These are phyloP conservation scores for Xylariaceae sp. DNA, from an alignment of 2,329 filamentous ascomycete species.

Conservation along the genomic window DNA sequence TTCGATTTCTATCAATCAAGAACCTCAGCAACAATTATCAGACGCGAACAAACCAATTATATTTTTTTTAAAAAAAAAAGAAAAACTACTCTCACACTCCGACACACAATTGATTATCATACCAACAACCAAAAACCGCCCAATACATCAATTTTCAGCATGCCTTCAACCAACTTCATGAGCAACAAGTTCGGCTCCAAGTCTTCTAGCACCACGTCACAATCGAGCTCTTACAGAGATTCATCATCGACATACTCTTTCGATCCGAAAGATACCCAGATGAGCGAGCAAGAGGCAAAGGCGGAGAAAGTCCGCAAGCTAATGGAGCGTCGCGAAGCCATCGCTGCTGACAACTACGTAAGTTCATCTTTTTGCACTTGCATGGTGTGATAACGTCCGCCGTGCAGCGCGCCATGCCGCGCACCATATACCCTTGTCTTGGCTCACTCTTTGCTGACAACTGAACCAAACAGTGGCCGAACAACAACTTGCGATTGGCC, in stretches of 20 bases:
- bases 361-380: not conserved
- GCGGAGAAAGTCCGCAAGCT: slow-evolving; percentile 8
- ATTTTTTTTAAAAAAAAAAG: not conserved
- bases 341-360: not conserved
- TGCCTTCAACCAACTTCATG: no score
- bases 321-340: slow-evolving; percentile 9
- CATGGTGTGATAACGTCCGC: not conserved
- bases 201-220: slow-evolving; percentile 2
- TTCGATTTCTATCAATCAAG: no score
- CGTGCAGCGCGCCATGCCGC: no score
- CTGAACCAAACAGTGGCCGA: not conserved
- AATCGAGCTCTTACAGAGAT: slow-evolving; percentile 7
- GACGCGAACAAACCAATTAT: not conserved
- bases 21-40: slow-evolving; percentile 1
- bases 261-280: slow-evolving; percentile 9
- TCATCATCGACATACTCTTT: slow-evolving; percentile 19
- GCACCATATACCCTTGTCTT: no score
- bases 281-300: slow-evolving; percentile 2
- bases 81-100: not conserved
- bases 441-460: not conserved
- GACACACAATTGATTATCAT: no score
- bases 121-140: slow-evolving; percentile 14
- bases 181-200: slow-evolving; percentile 1
- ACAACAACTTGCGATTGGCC: not conserved
- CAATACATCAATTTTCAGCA: slow-evolving; percentile 4